Evolutionary conservation across 2,329 filamentous ascomycete genomes (phyloP), one percentile per base, ranked within the genome.

Genomic region (Rutstroemia sp.): DNA sequence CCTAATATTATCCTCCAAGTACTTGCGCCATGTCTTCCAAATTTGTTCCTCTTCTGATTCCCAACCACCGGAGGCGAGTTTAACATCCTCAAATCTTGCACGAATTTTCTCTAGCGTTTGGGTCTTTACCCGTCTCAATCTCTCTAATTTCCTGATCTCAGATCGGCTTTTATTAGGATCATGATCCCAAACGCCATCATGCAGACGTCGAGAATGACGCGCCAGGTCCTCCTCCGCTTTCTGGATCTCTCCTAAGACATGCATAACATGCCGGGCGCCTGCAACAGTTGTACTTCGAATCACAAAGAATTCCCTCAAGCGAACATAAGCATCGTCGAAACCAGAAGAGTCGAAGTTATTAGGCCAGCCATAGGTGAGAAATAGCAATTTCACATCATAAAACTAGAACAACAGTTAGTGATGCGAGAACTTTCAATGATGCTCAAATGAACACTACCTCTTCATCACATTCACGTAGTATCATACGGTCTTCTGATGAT

Each of bases 11-110:
- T 30, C 18, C 23, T 47, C 18, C 25, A 59, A 46, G 39, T 59
- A 10, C 7, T 48, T 58, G 34, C 21, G 49, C 52, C 59, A 58
- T 2, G 45, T 44, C 21, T 48, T 39, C 10, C 47, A 3, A 10
- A 23, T 18, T 44, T 59, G 44, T 52, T 42, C 12, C 47, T 50
- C 34, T 46, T 38, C 45, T 39, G 27, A 39, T 10, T 51, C 14
- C n/a, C 49, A 39, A 5, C 18, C 42, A 6, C 30, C 42, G 16
- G 18, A 19, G 23, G 7, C 5, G 16, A 3, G 30, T 34, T 34
- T 34, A 12, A 34, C 30, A 12, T 34, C 14, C 39, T 42, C 18
- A 7, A 42, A 7, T 0, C 21, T 12, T 46, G 37, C 21, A 41
- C 30, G 37, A 34, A 49, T 16, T 3, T 14, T 47, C 34, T 51